Evolutionary conservation across 805 yeast species (phyloP), one percentile per base, ranked within the genome.

Genomic region (Schwanniomyces occidentalis): DNA sequence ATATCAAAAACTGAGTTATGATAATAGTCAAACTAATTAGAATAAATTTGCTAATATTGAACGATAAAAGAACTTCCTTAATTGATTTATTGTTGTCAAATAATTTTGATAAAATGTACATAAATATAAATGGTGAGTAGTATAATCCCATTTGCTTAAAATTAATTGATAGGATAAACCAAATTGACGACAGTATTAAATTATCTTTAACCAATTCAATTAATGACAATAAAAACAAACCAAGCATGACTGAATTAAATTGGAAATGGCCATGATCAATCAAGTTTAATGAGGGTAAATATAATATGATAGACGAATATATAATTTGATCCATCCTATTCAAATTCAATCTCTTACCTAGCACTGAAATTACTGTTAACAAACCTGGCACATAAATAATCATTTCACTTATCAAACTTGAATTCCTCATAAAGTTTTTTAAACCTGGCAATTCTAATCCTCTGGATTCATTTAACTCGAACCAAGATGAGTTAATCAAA

Each of bases 191-290:
- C 8, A 80, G 46, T 7, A 81, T 71, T 35, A 78, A 72, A 50
- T 79, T 78, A 19, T 79, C 85, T 38, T 78, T 74, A 20, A 83
- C 53, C 23, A 91, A 65, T 41, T 80, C 81, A 34, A 75, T 76
- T 27, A 93, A 63, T 0, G 95, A 73, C 35, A 79, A 64, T 17
- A 88, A 67, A 4, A 91, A 73, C 12, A 91, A 66, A 0, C 99
- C 99, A 22, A 93, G 73, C 98, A 93, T 91, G 16, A 93, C 95
- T 0, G 89, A 77, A 51, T 93, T 95, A 62, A 80, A 91, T 63
- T 95, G 99, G 64, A 93, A 93, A 62, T 93, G 99, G 5, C 99
- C 99, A 60, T 93, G 97, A 56, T 93, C 99, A 30, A 93, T 80
- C 38, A 93, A 69, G 27, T 85, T 73, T 40, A 91, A 67, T 2